Percentiles rank a stretch among this genome's conserved stretches.
Conservation (phyloP, 1,284 basidiomycete species). For the Ceratobasidium sp. region DNA sequence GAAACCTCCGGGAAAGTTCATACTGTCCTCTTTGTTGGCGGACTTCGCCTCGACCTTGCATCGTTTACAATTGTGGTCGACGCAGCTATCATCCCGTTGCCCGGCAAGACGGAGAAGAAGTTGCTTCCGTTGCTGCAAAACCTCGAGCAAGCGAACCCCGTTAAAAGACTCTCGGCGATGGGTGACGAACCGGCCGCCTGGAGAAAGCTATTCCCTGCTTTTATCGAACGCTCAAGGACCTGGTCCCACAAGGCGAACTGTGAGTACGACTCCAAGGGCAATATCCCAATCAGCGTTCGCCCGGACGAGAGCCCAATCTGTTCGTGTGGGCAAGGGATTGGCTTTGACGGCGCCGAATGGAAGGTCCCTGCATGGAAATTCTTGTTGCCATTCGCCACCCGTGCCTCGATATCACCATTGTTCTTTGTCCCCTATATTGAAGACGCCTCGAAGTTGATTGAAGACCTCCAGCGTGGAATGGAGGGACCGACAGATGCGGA, state of each 20-base stretch:
- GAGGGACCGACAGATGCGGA: neutral
- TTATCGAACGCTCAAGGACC: slow-evolving; percentile 21
- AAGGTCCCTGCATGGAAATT: slow-evolving; percentile 6
- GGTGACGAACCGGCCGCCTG: slow-evolving; percentile 14
- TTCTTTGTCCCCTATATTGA: slow-evolving; percentile 22
- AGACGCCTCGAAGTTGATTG: too few relatives aligned
- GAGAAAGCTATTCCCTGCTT: slow-evolving; percentile 38
- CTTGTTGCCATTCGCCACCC: slow-evolving; percentile 20
- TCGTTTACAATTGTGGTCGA: slow-evolving; percentile 13
- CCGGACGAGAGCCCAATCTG: slow-evolving; percentile 7
- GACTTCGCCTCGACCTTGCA: slow-evolving; percentile 29
- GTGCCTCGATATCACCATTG: slow-evolving; percentile 15
- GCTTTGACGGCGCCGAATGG: slow-evolving; percentile 9
- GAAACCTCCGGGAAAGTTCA: neutral
- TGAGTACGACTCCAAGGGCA: slow-evolving; percentile 2
- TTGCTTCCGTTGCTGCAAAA: neutral
- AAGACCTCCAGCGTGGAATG: neutral
- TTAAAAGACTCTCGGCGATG: neutral
- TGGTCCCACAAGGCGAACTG: slow-evolving; percentile 23
- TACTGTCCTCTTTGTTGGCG: slow-evolving; percentile 18
- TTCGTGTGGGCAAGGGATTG: slow-evolving; percentile 24
- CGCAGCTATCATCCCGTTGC: slow-evolving; percentile 6
- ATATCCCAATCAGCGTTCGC: neutral
- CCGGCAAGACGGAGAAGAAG: neutral
- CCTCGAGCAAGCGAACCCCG: neutral